Evolutionary conservation across 202 grass and related monocot species (phyloP).

Genomic region (Carex arenaria): DNA sequence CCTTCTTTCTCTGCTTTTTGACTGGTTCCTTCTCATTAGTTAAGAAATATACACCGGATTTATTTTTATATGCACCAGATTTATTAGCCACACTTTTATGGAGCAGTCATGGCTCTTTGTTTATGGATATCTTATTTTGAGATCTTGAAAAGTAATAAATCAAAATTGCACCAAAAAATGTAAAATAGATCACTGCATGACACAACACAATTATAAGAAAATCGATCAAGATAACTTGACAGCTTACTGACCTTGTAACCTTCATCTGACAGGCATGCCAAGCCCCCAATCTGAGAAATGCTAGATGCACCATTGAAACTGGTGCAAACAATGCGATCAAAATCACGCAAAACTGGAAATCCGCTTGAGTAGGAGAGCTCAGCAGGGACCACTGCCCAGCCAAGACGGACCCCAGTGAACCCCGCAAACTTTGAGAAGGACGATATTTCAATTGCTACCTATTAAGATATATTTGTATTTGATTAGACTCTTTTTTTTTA

Average conservation of each 20-base stretch:
- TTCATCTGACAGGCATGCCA: constrained; percentile 60
- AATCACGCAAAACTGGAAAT: constrained; percentile 47
- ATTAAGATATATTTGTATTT: background rate
- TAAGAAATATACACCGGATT: background rate
- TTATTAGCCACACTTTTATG: background rate
- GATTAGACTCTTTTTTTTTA: background rate
- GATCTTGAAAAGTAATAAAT: background rate
- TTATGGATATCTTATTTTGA: background rate
- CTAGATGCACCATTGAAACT: constrained; percentile 95
- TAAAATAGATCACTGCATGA: background rate
- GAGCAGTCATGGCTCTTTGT: background rate
- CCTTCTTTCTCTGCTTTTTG: background rate
- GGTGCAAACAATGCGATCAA: constrained; percentile 84
- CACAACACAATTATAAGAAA: background rate
- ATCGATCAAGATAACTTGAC: background rate
- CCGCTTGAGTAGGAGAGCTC: constrained; percentile 75
- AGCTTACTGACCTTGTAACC: constrained; percentile 32
- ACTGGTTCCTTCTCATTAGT: background rate
- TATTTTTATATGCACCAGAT: background rate
- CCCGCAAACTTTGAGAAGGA: constrained; percentile 96
- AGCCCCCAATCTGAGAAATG: constrained; percentile 65
- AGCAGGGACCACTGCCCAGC: constrained; percentile 75
- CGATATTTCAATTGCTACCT: constrained; percentile 94
- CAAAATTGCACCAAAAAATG: background rate
- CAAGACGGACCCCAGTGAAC: constrained; percentile 81